phyloP scores from a whole-genome alignment of 371 early-diverging fungal genomes.

The Mucor mucedo region DNA sequence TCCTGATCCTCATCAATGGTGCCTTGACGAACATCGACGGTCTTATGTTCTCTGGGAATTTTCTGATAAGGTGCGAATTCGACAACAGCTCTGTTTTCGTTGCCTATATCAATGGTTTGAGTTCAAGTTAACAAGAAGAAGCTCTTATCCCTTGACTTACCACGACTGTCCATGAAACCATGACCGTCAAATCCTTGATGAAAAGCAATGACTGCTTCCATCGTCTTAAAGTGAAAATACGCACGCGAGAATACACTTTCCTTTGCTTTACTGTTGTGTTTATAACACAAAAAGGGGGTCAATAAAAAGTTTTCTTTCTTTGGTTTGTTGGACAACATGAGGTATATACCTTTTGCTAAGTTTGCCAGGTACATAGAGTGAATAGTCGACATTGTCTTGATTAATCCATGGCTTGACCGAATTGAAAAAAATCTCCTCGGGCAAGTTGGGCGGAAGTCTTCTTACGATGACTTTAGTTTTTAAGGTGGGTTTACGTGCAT shows the following conservation, averaged over 20 bases:
- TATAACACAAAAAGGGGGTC: too few species aligned
- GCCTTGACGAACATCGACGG: constrained; percentile 71
- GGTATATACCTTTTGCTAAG: constrained; percentile 12
- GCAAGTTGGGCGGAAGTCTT: constrained; percentile 79
- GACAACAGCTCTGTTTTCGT: constrained; percentile 73
- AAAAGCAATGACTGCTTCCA: constrained; percentile 73
- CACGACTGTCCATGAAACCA: constrained; percentile 72
- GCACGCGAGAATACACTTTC: constrained; percentile 75
- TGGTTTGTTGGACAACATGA: background rate
- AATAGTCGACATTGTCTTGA: constrained; percentile 59
- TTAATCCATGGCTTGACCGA: constrained; percentile 63
- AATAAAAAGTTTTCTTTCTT: background rate
- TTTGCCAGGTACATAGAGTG: constrained; percentile 72
- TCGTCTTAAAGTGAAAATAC: constrained; percentile 76
- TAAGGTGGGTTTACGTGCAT: constrained; percentile 33
- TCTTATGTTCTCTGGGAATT: constrained; percentile 68
- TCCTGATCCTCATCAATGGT: constrained; percentile 83
- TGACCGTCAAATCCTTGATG: constrained; percentile 80
- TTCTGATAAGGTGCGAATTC: constrained; percentile 86
- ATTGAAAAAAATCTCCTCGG: constrained; percentile 71
- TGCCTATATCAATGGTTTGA: constrained; percentile 43
- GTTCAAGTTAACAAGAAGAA: too few species aligned
- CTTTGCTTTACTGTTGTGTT: constrained; percentile 64
- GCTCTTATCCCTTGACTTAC: constrained; percentile 32
- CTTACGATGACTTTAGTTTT: constrained; percentile 82